Percentiles rank a stretch among this genome's conserved stretches.
Conservation (phyloP, 768 basidiomycete genomes). For the Agaricus subrufescens region DNA sequence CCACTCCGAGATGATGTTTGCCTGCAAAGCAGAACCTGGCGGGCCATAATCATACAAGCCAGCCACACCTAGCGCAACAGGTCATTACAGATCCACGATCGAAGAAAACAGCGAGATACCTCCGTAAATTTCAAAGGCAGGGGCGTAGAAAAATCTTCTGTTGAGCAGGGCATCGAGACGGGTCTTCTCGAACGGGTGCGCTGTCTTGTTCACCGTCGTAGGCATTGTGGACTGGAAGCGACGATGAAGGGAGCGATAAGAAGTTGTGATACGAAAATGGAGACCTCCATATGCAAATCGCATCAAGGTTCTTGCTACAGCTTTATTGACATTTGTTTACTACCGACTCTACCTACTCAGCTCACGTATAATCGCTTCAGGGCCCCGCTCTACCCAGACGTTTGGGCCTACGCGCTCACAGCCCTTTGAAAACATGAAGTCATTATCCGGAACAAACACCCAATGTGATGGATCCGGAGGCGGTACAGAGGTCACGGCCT, state of each 20-base stretch:
- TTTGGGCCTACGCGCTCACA: conserved; percentile 44
- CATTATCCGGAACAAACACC: conserved; percentile 59
- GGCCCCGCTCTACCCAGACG: conserved; percentile 54
- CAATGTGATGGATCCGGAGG: conserved; percentile 55
- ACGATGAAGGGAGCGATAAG: conserved; percentile 25
- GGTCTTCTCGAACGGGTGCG: conserved; percentile 82
- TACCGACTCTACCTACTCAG: conserved; percentile 17
- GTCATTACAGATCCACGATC: conserved; percentile 6
- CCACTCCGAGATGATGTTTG: conserved; percentile 97
- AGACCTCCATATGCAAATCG: conserved; percentile 19
- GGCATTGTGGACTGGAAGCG: conserved; percentile 27
- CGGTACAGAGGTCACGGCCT: conserved; percentile 55
- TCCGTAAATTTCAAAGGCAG: conserved; percentile 98
- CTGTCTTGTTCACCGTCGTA: conserved; percentile 66
- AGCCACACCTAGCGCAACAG: conserved; percentile 67
- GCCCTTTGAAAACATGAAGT: conserved; percentile 43
- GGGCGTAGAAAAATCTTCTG: conserved; percentile 95
- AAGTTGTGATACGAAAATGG: conserved; percentile 21
- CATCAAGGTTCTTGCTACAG: conserved; percentile 21
- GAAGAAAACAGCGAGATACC: conserved; percentile 42
- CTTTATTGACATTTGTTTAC: too few relatives aligned
- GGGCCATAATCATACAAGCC: conserved; percentile 98
- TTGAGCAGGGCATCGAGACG: conserved; percentile 83
- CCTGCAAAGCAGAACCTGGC: conserved; percentile 91
- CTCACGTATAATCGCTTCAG: conserved; percentile 36